A percentile compares a stretch with the other conserved stretches of the same genome.
phyloP scores from a whole-genome alignment of 768 basidiomycete genomes.

The Boletus insuetus region DNA sequence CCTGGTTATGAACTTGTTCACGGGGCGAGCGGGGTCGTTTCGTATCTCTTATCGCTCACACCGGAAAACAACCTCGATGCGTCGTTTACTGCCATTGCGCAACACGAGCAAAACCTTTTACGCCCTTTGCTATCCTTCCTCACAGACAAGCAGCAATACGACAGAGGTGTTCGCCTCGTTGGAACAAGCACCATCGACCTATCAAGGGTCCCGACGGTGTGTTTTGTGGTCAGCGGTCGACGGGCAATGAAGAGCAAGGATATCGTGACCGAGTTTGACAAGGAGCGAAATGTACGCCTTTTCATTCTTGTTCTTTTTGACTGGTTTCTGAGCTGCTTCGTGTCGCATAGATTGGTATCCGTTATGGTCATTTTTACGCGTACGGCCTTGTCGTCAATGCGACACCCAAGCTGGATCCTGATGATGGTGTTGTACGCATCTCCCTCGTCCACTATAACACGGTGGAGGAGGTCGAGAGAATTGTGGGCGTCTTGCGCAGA shows the following conservation, averaged over 20 bases:
- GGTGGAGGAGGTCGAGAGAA: constrained; percentile 59
- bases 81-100: constrained; percentile 55
- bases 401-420: constrained; percentile 52
- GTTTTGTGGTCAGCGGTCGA: constrained; percentile 65
- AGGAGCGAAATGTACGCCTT: constrained; percentile 54
- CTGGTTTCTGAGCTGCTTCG: neutral
- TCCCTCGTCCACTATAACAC: constrained; percentile 83
- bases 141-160: constrained; percentile 44
- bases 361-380: constrained; percentile 78
- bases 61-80: constrained; percentile 45
- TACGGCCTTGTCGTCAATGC: constrained; percentile 56
- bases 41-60: constrained; percentile 63
- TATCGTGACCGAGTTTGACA: constrained; percentile 63
- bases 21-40: constrained; percentile 54
- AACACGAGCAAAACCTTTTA: constrained; percentile 61
- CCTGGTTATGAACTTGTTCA: constrained; percentile 73
- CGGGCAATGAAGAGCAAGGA: constrained; percentile 56
- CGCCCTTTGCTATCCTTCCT: constrained; percentile 54
- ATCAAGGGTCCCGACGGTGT: constrained; percentile 62
- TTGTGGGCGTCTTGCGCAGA: constrained; percentile 55
- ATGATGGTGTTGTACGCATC: constrained; percentile 70
- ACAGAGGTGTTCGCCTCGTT: constrained; percentile 63
- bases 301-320: neutral
- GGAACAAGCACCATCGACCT: constrained; percentile 49
- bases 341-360: constrained; percentile 65